Percentiles rank a stretch among this genome's conserved stretches.
Conservation (phyloP, 2,329 filamentous ascomycete species). For the Rachicladosporium sp. region DNA sequence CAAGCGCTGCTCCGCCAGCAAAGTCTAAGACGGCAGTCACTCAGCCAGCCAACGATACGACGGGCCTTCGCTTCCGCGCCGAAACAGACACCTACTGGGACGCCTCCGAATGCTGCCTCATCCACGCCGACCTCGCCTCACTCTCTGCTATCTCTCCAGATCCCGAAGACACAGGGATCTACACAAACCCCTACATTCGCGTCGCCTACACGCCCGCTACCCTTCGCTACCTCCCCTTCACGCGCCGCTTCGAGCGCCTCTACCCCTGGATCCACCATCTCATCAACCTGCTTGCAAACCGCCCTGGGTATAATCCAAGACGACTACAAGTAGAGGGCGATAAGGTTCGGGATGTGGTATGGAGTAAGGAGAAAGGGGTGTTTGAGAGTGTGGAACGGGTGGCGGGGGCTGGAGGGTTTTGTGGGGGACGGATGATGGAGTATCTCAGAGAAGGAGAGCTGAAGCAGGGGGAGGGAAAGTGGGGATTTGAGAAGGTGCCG, state of each 20-base stretch:
- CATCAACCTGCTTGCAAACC: slow-evolving; percentile 39
- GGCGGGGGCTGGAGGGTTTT: slow-evolving; percentile 43
- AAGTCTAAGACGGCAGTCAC: neutral
- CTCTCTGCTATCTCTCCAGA: slow-evolving; percentile 10
- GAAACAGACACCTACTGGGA: slow-evolving; percentile 34
- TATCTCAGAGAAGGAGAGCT: slow-evolving; percentile 1
- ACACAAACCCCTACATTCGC: slow-evolving; percentile 63
- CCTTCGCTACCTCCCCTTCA: slow-evolving; percentile 46
- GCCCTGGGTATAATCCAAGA: slow-evolving; percentile 50
- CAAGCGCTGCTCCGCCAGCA: neutral
- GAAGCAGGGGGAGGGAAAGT: neutral
- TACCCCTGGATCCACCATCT: slow-evolving; percentile 48
- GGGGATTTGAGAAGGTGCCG: too few species aligned
- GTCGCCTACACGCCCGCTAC: slow-evolving; percentile 52
- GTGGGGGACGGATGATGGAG: slow-evolving; percentile 43
- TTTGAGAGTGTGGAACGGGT: slow-evolving; percentile 32
- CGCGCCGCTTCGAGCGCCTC: slow-evolving; percentile 53
- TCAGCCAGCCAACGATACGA: slow-evolving; percentile 22
- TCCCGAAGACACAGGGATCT: slow-evolving; percentile 39
- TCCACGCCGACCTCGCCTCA: slow-evolving; percentile 31
- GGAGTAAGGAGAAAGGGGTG: slow-evolving; percentile 26
- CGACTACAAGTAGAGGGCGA: slow-evolving; percentile 48
- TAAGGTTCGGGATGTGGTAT: slow-evolving; percentile 39
- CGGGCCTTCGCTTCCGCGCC: slow-evolving; percentile 29
- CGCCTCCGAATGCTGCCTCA: slow-evolving; percentile 36